phyloP scores from a whole-genome alignment of 192 early-diverging fungal species.

The Chytriomyces confervae region DNA sequence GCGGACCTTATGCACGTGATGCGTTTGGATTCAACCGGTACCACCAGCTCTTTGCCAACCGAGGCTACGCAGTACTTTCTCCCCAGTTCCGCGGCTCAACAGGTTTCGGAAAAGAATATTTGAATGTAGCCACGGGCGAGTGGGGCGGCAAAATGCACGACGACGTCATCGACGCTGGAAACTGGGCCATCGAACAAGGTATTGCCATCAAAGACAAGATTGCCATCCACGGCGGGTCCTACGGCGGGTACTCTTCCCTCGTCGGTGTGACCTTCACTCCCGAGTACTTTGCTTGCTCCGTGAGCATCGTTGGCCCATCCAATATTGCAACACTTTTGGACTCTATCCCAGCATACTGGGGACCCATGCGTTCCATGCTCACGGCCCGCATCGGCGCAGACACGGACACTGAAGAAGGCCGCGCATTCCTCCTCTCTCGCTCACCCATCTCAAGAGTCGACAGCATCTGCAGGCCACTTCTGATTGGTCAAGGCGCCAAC shows the following conservation, averaged over 20 bases:
- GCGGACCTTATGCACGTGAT: constrained; percentile 48
- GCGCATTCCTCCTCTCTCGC: constrained; percentile 29
- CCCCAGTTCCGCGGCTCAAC: constrained; percentile 46
- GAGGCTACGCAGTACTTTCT: constrained; percentile 47
- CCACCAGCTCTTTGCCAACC: constrained; percentile 41
- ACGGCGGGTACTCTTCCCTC: constrained; percentile 50
- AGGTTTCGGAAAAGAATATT: constrained; percentile 42
- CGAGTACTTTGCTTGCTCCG: constrained; percentile 47
- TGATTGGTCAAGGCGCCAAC: constrained; percentile 50
- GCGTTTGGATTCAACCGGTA: constrained; percentile 40
- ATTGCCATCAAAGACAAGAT: constrained; percentile 46
- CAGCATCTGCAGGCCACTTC: constrained; percentile 44
- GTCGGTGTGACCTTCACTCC: constrained; percentile 52
- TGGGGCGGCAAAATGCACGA: constrained; percentile 49
- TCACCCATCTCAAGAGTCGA: constrained; percentile 45
- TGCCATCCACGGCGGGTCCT: constrained; percentile 47
- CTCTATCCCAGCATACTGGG: constrained; percentile 50
- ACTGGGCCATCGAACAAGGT: constrained; percentile 42
- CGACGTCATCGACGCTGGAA: constrained; percentile 45
- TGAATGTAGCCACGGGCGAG: constrained; percentile 34
- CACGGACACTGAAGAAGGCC: constrained; percentile 43
- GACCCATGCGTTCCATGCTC: constrained; percentile 19
- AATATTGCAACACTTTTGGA: constrained; percentile 42
- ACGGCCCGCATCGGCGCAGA: constrained; percentile 35
- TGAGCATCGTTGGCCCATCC: constrained; percentile 49